These are phyloP conservation scores for Pisolithus marmoratus DNA, from an alignment of 768 basidiomycete genomes.

Conservation along the genomic window DNA sequence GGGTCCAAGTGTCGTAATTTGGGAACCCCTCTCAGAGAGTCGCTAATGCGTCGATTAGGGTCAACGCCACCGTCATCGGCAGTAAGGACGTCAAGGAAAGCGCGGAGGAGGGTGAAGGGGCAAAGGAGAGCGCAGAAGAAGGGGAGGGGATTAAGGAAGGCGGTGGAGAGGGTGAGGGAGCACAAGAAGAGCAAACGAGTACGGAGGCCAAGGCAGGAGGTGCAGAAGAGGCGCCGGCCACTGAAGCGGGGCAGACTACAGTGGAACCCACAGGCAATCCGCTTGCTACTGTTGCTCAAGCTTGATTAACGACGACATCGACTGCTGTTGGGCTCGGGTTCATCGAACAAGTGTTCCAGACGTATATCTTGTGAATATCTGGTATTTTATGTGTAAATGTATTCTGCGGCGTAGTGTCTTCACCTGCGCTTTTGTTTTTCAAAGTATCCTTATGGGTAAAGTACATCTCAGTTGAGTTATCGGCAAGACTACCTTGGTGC, in stretches of 20 bases:
- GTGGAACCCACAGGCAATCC: slow-evolving; percentile 4
- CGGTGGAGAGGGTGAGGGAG: slow-evolving; percentile 18
- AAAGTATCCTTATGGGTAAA: background rate
- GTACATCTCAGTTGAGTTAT: background rate
- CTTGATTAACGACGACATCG: background rate
- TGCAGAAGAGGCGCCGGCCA: slow-evolving; percentile 13
- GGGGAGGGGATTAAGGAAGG: slow-evolving; percentile 24
- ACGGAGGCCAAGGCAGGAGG: slow-evolving; percentile 17
- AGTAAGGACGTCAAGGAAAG: slow-evolving; percentile 51
- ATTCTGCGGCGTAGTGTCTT: background rate
- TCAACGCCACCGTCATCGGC: slow-evolving; percentile 72
- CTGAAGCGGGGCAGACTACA: slow-evolving; percentile 8
- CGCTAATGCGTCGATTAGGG: slow-evolving; percentile 32
- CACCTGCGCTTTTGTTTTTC: slow-evolving; percentile 2
- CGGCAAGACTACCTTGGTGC: background rate
- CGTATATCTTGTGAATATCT: background rate
- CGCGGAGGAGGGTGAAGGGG: slow-evolving; percentile 31
- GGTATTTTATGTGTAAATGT: background rate
- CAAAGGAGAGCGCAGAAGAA: slow-evolving; percentile 16
- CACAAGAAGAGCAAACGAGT: slow-evolving; percentile 19
- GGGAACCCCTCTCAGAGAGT: background rate
- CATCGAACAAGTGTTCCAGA: background rate
- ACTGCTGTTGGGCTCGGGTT: no score
- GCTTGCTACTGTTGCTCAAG: background rate
- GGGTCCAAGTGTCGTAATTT: slow-evolving; percentile 12